A percentile compares a stretch with the other conserved stretches of the same genome.
Evolutionary conservation across 2,329 filamentous ascomycete genomes (phyloP).

Genomic region (Taxawa tesnikishii): DNA sequence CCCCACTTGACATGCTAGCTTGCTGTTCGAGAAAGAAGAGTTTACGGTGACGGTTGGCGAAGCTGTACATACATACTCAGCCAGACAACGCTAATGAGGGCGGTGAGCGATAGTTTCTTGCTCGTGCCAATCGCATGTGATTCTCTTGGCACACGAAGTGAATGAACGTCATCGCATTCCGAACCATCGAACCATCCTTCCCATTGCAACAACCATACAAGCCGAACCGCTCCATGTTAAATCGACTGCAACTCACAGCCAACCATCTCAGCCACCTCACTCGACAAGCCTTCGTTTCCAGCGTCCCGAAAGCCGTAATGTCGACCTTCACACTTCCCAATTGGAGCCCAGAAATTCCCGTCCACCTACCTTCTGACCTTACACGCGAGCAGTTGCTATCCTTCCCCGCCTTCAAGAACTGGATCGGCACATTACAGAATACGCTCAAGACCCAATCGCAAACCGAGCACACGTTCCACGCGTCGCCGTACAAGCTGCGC

Average conservation of each 20-base stretch:
- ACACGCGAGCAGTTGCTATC: conserved; percentile 30
- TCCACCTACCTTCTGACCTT: conserved; percentile 32
- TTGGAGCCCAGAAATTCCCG: conserved; percentile 20
- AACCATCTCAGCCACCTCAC: neutral
- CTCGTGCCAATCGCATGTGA: neutral
- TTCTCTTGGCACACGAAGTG: neutral
- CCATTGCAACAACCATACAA: neutral
- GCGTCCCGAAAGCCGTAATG: conserved; percentile 17
- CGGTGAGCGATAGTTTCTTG: too few relatives aligned
- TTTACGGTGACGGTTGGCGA: too few relatives aligned
- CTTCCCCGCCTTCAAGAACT: conserved; percentile 43
- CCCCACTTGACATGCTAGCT: too few relatives aligned
- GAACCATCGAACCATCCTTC: neutral
- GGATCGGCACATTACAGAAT: conserved; percentile 37
- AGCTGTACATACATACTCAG: too few relatives aligned
- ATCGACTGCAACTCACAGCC: neutral
- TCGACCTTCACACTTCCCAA: conserved; percentile 28
- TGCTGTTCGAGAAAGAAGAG: too few relatives aligned
- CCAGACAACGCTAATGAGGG: too few relatives aligned
- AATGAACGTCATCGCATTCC: neutral
- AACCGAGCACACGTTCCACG: conserved; percentile 37
- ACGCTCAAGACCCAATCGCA: conserved; percentile 35
- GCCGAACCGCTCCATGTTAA: neutral
- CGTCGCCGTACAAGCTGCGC: conserved; percentile 37
- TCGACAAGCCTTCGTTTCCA: neutral